Percentiles rank a stretch among this genome's conserved stretches.
These are phyloP conservation scores for Abortiporus biennis DNA, from an alignment of 1,284 basidiomycete species.

Conservation along the genomic window DNA sequence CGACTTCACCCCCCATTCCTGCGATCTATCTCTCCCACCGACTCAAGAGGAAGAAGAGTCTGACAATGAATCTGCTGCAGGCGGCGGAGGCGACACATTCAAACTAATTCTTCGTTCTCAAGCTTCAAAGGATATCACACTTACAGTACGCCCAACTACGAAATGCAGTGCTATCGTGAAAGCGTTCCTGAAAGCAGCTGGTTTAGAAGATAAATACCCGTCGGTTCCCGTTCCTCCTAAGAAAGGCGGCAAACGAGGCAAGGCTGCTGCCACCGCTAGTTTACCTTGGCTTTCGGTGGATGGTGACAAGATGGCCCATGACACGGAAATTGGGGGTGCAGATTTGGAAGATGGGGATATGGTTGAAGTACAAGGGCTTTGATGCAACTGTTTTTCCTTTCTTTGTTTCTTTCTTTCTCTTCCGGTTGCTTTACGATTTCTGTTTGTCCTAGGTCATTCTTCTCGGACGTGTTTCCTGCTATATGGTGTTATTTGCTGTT, in stretches of 20 bases:
- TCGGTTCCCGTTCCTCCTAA: conserved; percentile 10
- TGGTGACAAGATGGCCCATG: conserved; percentile 57
- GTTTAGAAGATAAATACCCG: conserved; percentile 47
- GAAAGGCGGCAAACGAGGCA: conserved; percentile 21
- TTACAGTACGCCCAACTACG: conserved; percentile 67
- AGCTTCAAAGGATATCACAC: conserved; percentile 40
- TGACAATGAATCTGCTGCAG: conserved; percentile 20
- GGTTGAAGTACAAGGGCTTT: conserved; percentile 66
- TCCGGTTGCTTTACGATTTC: no score
- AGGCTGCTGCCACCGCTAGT: conserved; percentile 19
- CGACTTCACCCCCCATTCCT: conserved; percentile 8
- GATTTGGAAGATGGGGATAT: conserved; percentile 74
- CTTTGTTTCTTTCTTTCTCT: no score
- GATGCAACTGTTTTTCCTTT: no score
- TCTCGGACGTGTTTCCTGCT: no score
- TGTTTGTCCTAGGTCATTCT: no score
- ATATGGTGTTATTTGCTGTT: no score
- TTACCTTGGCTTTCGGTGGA: conserved; percentile 53
- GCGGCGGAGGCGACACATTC: conserved; percentile 45
- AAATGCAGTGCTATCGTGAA: conserved; percentile 68
- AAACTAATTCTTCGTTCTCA: conserved; percentile 59
- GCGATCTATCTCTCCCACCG: conserved; percentile 15
- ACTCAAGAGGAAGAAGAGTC: conserved; percentile 15
- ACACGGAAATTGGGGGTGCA: conserved; percentile 50
- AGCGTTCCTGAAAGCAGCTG: conserved; percentile 62